Evolutionary conservation across 2,329 filamentous ascomycete genomes (phyloP), one percentile per base, ranked within the genome.

Genomic region (Exophiala spinifera): DNA sequence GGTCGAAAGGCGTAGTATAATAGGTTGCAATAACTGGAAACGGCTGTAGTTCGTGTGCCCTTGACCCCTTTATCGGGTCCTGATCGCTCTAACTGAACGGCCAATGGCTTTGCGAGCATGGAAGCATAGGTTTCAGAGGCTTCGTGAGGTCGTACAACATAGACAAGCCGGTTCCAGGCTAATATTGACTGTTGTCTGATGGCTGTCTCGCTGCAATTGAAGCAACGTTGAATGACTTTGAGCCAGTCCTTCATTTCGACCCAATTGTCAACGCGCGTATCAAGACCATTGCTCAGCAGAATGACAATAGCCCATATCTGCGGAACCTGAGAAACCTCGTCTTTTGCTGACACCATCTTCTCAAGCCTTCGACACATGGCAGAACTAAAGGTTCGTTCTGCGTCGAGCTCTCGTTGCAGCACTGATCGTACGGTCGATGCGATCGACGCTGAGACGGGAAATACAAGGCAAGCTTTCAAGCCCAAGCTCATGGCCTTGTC

Each of bases 221-320:
- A 90, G 65, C 89, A 94, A 58, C 79, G 79, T 64, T 96, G 87
- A 15, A 95, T 85, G 8, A 96, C 79, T 28, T 80, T 79, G 6
- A 96, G 76, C 88, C 90, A 96, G 4, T 81, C 77, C 23, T 78
- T 80, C 59, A 90, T 84, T 65, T 87, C 82, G 28, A 85, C 78
- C 88, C 92, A 97, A 34, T 74, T 70, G 21, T 81, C 73, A 67
- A 85, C 61, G 75, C 83, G 65, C 76, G 77, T 61, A 69, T 84
- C 70, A 72, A 83, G 72, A 57, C 71, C 76, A 49, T 87, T 84
- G 45, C 96, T 76, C 51, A 96, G 83, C 1, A 96, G 78, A 5
- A 92, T 83, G 2, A 95, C 76, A 33, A 90, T 82, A 55, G 88
- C 87, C 92, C 92, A 97, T 19, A 97, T 89, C 61, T 91, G 88